phyloP scores from a whole-genome alignment of 768 basidiomycete genomes.

The Roridomyces roridus region DNA sequence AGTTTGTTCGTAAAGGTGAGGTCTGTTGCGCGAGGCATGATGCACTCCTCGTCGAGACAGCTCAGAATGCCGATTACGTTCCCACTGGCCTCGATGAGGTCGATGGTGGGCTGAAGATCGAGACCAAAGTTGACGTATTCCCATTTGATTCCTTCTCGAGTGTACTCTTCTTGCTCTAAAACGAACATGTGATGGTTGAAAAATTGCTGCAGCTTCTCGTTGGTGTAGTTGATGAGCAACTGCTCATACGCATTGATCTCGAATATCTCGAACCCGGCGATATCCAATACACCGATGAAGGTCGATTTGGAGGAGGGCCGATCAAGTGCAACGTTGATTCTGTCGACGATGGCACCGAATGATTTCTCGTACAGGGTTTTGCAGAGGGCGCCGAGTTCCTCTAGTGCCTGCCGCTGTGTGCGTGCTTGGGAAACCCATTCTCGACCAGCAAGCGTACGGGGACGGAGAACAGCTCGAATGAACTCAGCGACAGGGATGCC shows the following conservation, averaged over 20 bases:
- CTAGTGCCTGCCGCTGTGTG: conserved; percentile 88
- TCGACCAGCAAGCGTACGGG: conserved; percentile 90
- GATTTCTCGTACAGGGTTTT: conserved; percentile 98
- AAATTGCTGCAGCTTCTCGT: conserved; percentile 97
- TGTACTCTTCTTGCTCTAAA: conserved; percentile 98
- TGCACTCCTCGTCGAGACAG: conserved; percentile 96
- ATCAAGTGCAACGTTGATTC: conserved; percentile 93
- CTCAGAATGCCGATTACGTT: conserved; percentile 88
- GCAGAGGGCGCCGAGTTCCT: conserved; percentile 89
- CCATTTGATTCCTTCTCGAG: conserved; percentile 96
- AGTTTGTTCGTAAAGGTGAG: conserved; percentile 94
- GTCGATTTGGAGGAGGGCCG: conserved; percentile 90
- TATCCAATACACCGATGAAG: conserved; percentile 98
- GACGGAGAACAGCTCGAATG: conserved; percentile 85
- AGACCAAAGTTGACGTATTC: conserved; percentile 97
- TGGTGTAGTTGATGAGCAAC: conserved; percentile 97
- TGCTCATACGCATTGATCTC: conserved; percentile 96
- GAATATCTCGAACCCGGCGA: conserved; percentile 98
- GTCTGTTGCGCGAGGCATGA: conserved; percentile 99
- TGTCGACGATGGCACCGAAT: conserved; percentile 91
- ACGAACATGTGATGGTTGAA: conserved; percentile 99
- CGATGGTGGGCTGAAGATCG: conserved; percentile 97
- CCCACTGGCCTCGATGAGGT: conserved; percentile 90
- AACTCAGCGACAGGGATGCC: conserved; percentile 90
- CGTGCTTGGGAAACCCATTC: conserved; percentile 97